phyloP scores from a whole-genome alignment of 768 basidiomycete species.

The Boletus subcaerulescens region DNA sequence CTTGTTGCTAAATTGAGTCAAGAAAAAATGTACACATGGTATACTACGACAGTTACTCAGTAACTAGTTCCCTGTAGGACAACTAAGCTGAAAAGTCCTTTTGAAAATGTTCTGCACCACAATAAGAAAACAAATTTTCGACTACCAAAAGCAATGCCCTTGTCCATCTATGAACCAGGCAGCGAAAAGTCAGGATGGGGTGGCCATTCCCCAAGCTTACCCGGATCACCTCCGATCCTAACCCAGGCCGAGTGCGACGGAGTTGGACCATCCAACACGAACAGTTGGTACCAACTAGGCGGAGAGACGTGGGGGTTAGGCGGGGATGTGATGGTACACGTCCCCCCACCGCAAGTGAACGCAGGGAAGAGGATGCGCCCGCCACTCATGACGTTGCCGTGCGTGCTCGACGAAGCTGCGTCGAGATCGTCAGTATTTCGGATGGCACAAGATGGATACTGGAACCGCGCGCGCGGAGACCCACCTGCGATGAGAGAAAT shows the following conservation, averaged over 20 bases:
- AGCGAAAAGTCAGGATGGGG: slow-evolving; percentile 60
- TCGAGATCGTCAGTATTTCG: background rate
- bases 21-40: too few species aligned
- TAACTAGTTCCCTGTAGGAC: too few species aligned
- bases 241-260: slow-evolving; percentile 75
- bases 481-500: slow-evolving; percentile 65
- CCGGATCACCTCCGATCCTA: slow-evolving; percentile 77
- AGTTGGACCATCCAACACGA: slow-evolving; percentile 74
- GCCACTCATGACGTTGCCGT: slow-evolving; percentile 72
- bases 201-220: slow-evolving; percentile 70
- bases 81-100: too few species aligned
- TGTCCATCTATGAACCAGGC: slow-evolving; percentile 46
- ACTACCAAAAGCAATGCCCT: background rate
- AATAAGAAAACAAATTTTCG: too few species aligned
- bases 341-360: slow-evolving; percentile 64
- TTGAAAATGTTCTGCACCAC: too few species aligned
- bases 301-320: slow-evolving; percentile 68
- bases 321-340: slow-evolving; percentile 75
- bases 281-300: slow-evolving; percentile 76
- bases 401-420: slow-evolving; percentile 68
- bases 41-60: too few species aligned
- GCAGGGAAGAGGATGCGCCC: slow-evolving; percentile 70
- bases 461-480: slow-evolving; percentile 8
- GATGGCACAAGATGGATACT: too few species aligned
- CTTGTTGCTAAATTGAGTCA: too few species aligned